Evolutionary conservation across 2,329 filamentous ascomycete species (phyloP).

Genomic region (Penicillium palitans): DNA sequence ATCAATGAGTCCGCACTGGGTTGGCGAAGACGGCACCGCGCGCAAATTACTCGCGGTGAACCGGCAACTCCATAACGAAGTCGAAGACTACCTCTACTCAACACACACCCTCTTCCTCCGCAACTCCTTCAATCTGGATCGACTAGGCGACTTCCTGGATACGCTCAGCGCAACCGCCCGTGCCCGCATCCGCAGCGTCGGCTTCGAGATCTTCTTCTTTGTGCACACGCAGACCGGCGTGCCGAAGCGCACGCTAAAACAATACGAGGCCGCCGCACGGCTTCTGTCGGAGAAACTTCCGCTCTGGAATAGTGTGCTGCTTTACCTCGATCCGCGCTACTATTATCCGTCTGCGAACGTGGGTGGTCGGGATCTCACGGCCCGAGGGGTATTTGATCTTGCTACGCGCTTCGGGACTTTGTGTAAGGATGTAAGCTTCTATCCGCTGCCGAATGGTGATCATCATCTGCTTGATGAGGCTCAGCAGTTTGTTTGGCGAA

Average conservation of each 20-base stretch:
- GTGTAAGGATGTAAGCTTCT: constrained; percentile 34
- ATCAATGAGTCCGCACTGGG: constrained; percentile 38
- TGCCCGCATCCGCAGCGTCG: constrained; percentile 35
- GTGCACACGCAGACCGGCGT: constrained; percentile 37
- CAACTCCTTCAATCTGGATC: constrained; percentile 36
- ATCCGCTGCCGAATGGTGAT: constrained; percentile 31
- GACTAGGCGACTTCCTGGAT: constrained; percentile 33
- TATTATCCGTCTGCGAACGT: constrained; percentile 33
- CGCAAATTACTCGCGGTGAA: constrained; percentile 35
- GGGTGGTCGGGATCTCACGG: constrained; percentile 31
- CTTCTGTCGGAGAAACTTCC: constrained; percentile 31
- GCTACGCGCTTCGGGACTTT: constrained; percentile 30
- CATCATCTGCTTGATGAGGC: constrained; percentile 30
- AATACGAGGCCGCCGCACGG: constrained; percentile 32
- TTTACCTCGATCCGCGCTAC: constrained; percentile 39
- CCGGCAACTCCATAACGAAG: constrained; percentile 38
- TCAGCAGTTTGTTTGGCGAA: constrained; percentile 21
- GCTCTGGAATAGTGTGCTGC: constrained; percentile 27
- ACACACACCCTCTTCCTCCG: constrained; percentile 39
- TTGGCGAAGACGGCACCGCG: constrained; percentile 33
- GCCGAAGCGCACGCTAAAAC: constrained; percentile 34
- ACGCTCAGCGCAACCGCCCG: constrained; percentile 36
- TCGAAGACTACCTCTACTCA: constrained; percentile 38
- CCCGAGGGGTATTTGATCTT: constrained; percentile 34
- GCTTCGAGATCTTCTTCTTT: constrained; percentile 41